Evolutionary conservation across 495 filamentous ascomycete species (phyloP).

Genomic region (Neurospora sp.): DNA sequence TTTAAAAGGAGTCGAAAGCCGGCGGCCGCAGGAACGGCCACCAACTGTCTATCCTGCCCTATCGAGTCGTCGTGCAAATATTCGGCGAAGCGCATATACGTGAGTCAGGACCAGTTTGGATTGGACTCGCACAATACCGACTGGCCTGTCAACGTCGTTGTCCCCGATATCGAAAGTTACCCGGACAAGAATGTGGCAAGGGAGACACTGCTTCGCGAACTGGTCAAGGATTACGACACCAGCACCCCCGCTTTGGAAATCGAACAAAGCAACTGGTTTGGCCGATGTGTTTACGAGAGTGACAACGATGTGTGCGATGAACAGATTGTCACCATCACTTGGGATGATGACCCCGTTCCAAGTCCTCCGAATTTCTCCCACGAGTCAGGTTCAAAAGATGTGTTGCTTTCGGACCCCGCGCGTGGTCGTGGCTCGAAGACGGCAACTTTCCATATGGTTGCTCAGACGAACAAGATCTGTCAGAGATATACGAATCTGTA

Average conservation of each 20-base stretch:
- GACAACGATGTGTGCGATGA: conserved; percentile 91
- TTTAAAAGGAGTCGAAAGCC: conserved; percentile 71
- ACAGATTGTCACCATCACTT: conserved; percentile 75
- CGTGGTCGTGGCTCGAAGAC: conserved; percentile 60
- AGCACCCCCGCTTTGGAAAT: conserved; percentile 42
- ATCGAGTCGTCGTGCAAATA: conserved; percentile 67
- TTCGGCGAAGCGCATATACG: conserved; percentile 74
- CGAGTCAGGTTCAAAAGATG: neutral
- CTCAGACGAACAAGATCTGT: conserved; percentile 78
- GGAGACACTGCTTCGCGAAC: conserved; percentile 34
- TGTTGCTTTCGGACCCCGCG: conserved; percentile 6
- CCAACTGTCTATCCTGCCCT: conserved; percentile 76
- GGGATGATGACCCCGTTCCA: conserved; percentile 55
- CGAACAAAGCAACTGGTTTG: conserved; percentile 67
- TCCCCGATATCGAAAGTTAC: conserved; percentile 81
- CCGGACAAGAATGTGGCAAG: conserved; percentile 28
- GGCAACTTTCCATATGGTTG: conserved; percentile 88
- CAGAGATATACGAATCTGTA: conserved; percentile 73
- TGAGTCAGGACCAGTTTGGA: conserved; percentile 34
- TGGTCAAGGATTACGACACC: conserved; percentile 60
- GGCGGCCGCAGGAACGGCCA: conserved; percentile 56
- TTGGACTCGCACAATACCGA: conserved; percentile 44
- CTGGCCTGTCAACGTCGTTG: conserved; percentile 83
- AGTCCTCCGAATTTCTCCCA: neutral
- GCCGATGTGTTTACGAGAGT: conserved; percentile 85